Evolutionary conservation across 2,329 filamentous ascomycete genomes (phyloP).

Genomic region (Alternaria incomplexa): DNA sequence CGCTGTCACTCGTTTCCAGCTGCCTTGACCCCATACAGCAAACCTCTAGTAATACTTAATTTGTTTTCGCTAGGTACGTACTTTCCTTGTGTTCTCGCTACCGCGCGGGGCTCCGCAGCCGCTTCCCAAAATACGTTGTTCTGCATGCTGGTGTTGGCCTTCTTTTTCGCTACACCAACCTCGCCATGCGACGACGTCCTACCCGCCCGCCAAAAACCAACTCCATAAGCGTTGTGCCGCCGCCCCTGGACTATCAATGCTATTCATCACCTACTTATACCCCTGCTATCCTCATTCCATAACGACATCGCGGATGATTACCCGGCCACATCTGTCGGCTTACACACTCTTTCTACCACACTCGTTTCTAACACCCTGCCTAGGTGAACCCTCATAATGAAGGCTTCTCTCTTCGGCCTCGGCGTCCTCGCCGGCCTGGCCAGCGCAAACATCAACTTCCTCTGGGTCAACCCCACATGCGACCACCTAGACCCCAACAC

Average conservation of each 20-base stretch:
- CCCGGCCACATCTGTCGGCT: conserved; percentile 10
- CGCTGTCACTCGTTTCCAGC: conserved; percentile 38
- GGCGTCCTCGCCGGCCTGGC: conserved; percentile 45
- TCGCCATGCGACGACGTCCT: conserved; percentile 1
- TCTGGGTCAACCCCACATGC: conserved; percentile 55
- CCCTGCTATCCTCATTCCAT: background rate
- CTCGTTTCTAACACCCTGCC: background rate
- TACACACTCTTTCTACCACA: conserved; percentile 10
- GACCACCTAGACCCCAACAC: conserved; percentile 28
- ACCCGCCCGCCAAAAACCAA: conserved; percentile 5
- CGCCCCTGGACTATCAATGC: background rate
- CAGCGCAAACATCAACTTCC: conserved; percentile 58
- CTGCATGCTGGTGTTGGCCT: conserved; percentile 5
- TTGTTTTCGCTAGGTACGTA: conserved; percentile 14
- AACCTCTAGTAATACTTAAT: conserved; percentile 13
- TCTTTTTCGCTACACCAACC: conserved; percentile 7
- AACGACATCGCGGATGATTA: background rate
- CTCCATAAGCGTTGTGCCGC: background rate
- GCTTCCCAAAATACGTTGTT: background rate
- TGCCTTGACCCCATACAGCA: conserved; percentile 1
- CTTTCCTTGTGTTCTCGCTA: conserved; percentile 4
- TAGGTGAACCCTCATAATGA: conserved; percentile 34
- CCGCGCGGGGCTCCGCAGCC: background rate
- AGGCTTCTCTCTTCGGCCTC: conserved; percentile 34
- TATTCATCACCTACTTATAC: background rate